Evolutionary conservation across 768 basidiomycete genomes (phyloP).

Genomic region (Asterophora lycoperdoides): DNA sequence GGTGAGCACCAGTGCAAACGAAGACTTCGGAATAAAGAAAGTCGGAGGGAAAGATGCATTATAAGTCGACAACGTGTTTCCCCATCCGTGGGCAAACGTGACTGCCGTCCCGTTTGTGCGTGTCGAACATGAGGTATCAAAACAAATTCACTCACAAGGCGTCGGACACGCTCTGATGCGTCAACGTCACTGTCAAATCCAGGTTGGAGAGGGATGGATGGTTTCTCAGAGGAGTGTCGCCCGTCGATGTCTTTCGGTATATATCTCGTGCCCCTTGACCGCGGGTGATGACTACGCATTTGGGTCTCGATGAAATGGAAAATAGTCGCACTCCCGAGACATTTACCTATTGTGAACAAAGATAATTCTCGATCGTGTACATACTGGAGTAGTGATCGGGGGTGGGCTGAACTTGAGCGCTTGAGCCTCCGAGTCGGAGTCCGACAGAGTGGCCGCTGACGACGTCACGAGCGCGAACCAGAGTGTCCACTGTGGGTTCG

Average conservation of each 20-base stretch:
- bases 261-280: neutral
- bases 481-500: neutral
- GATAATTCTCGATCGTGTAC: constrained; percentile 6
- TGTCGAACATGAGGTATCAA: constrained; percentile 78
- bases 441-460: neutral
- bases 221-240: neutral
- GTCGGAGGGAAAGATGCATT: constrained; percentile 19
- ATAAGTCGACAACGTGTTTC: constrained; percentile 18
- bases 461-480: neutral
- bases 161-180: constrained; percentile 39
- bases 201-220: constrained; percentile 8
- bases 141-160: constrained; percentile 40
- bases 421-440: no score
- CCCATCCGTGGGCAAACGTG: constrained; percentile 30
- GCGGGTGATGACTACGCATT: constrained; percentile 4
- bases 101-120: constrained; percentile 48
- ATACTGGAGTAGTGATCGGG: constrained; percentile 7
- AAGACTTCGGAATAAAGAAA: constrained; percentile 38
- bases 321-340: constrained; percentile 9
- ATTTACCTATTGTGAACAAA: constrained; percentile 6
- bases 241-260: constrained; percentile 6
- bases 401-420: neutral
- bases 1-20: constrained; percentile 46
- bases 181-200: constrained; percentile 19
- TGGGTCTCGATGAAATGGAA: constrained; percentile 5